A percentile compares a stretch with the other conserved stretches of the same genome.
These are phyloP conservation scores for Torulaspora quercuum DNA, from an alignment of 805 yeast genomes.

Conservation along the genomic window DNA sequence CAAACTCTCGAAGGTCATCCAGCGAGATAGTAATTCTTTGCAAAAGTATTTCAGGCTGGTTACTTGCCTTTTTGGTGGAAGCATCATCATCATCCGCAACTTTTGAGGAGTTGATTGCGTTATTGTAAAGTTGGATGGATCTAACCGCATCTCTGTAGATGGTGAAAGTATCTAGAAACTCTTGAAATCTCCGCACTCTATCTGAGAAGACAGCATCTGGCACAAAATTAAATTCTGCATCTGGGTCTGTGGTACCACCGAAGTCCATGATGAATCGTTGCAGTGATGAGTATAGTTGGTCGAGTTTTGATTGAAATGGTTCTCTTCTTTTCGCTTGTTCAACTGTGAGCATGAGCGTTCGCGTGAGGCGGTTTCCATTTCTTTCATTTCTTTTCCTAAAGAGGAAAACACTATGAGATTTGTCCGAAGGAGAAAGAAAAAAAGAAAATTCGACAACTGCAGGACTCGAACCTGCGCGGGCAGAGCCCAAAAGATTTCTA, in stretches of 20 bases:
- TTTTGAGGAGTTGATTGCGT: conserved; percentile 32
- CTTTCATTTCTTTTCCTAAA: conserved; percentile 6
- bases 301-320: too few species aligned
- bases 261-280: conserved; percentile 6
- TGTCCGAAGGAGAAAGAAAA: conserved; percentile 10
- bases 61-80: conserved; percentile 12
- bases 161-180: conserved; percentile 67
- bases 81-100: conserved; percentile 16
- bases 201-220: conserved; percentile 62
- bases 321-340: too few species aligned
- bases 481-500: conserved; percentile 57
- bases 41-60: conserved; percentile 18
- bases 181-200: conserved; percentile 83
- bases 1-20: conserved; percentile 86
- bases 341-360: too few species aligned
- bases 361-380: too few species aligned
- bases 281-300: not conserved
- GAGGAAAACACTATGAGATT: conserved; percentile 4
- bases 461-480: conserved; percentile 70
- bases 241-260: conserved; percentile 6
- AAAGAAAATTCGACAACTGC: conserved; percentile 59
- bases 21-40: conserved; percentile 66
- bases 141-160: conserved; percentile 69
- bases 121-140: conserved; percentile 64
- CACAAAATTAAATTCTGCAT: conserved; percentile 19